Base-by-base conservation (phyloP, 768 basidiomycete species). In the Tricholoma bakamatsutake region DNA sequence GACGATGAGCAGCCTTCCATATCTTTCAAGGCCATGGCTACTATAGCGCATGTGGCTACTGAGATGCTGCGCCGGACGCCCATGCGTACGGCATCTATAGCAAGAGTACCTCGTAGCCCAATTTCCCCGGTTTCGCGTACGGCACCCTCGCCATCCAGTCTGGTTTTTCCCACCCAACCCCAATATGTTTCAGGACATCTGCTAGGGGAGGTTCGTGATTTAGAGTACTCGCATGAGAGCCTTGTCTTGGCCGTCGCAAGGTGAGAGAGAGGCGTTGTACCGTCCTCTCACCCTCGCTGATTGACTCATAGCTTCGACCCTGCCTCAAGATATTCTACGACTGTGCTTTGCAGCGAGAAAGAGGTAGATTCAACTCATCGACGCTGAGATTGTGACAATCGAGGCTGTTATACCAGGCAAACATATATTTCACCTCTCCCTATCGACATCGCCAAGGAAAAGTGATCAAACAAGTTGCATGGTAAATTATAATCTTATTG, bases 201-300 rank as follows among this genome's bases (percentile, higher is more conserved):
- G 7, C 27, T 5, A 28, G 59, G 59, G 28, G 33, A 45, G 21
- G 24, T 59, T 11, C 57, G 60, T 37, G 62, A 61, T 39, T 9
- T 63, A 5, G 60, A 61, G 35, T 63, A 59, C 39, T 63, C 60
- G 1, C 54, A 56, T 5, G 21, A 54, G 40, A 57, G 58, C 17
- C 4, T 34, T n/a, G 34, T 40, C 31, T 27, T 63, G 17, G 60
- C 60, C 11, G 50, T 45, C n/a, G 56, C 57, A 13, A 52, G 55
- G 59, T 60, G 35, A 43, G 48, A 37, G 48, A 37, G 7, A 10
- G 15, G 4, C 17, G 35, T 7, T 51, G 2, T 15, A 17, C 12
- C 2, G n/a, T 34, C 30, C n/a, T 17, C 31, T 27, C 13, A 27
- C 10, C 11, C 12, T 11, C 4, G 17, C 21, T 56, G 8, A 58